A percentile compares a stretch with the other conserved stretches of the same genome.
phyloP scores from a whole-genome alignment of 2,329 filamentous ascomycete species.

The Penicillium aurantiogriseum region DNA sequence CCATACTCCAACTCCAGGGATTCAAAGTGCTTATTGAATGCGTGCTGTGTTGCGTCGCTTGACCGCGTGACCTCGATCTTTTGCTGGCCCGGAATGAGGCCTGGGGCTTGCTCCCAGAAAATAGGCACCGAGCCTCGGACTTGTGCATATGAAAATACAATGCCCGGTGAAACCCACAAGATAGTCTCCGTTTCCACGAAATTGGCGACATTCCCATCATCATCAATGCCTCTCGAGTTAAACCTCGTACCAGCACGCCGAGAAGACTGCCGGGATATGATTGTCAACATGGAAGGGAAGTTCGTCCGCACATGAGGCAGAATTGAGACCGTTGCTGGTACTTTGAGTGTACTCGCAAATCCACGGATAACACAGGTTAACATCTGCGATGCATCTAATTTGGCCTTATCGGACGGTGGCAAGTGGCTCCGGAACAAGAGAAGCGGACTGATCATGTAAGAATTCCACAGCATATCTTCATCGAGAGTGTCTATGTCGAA shows the following conservation, averaged over 20 bases:
- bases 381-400: conserved; percentile 82
- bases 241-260: conserved; percentile 89
- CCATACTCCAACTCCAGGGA: conserved; percentile 84
- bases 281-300: conserved; percentile 76
- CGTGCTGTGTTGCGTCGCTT: conserved; percentile 84
- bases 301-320: conserved; percentile 65
- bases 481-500: conserved; percentile 94
- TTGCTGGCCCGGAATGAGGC: conserved; percentile 85
- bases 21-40: conserved; percentile 93
- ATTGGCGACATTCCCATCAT: conserved; percentile 95
- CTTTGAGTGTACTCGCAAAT: conserved; percentile 81
- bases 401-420: conserved; percentile 68
- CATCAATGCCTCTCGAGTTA: conserved; percentile 95
- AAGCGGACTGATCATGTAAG: conserved; percentile 93
- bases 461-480: conserved; percentile 93
- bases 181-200: conserved; percentile 98
- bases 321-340: conserved; percentile 74
- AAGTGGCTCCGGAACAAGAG: conserved; percentile 84
- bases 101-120: conserved; percentile 94
- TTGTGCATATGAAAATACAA: conserved; percentile 91
- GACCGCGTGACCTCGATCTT: conserved; percentile 91
- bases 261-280: conserved; percentile 90
- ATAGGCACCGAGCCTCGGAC: conserved; percentile 89
- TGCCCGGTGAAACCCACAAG: conserved; percentile 74
- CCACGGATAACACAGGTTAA: conserved; percentile 92